Conservation (phyloP, 1,139 yeast species). For the Nakaseomyces nivariensis region DNA sequence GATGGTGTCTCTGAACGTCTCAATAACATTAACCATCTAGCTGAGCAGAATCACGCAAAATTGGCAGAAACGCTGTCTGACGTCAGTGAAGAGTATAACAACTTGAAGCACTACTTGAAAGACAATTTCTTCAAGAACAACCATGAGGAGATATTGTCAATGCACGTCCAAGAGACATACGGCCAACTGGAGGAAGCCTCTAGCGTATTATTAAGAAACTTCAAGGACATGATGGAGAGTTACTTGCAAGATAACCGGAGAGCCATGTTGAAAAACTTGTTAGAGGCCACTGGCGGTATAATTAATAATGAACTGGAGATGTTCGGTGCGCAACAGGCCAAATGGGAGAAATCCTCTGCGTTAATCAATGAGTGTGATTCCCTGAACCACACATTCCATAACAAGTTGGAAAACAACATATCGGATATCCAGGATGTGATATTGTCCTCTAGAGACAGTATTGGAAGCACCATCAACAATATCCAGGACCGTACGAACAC, state of each 20-base stretch:
- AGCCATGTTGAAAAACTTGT: conserved; percentile 24
- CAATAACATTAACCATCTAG: conserved; percentile 8
- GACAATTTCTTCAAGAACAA: conserved; percentile 29
- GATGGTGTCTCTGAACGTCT: conserved; percentile 13
- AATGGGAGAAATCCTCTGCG: conserved; percentile 30
- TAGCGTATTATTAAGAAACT: conserved; percentile 19
- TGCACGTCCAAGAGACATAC: conserved; percentile 23
- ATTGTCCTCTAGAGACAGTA: conserved; percentile 11
- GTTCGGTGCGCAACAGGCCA: conserved; percentile 25
- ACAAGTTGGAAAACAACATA: conserved; percentile 4
- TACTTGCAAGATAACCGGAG: conserved; percentile 26
- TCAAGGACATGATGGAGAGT: conserved; percentile 22
- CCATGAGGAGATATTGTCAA: conserved; percentile 25
- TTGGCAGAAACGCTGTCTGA: conserved; percentile 22
- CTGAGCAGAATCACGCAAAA: conserved; percentile 13
- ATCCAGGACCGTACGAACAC: background rate
- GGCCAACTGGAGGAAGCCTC: conserved; percentile 26
- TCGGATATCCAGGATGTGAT: conserved; percentile 6
- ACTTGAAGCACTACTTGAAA: conserved; percentile 27
- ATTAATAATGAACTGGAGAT: conserved; percentile 27
- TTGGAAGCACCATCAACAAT: conserved; percentile 10
- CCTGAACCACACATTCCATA: conserved; percentile 21
- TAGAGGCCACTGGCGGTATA: conserved; percentile 26
- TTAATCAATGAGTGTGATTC: conserved; percentile 31
- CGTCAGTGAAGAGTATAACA: conserved; percentile 29